Conservation (phyloP, 1,284 basidiomycete species). For the Apiotrichum porosum region DNA sequence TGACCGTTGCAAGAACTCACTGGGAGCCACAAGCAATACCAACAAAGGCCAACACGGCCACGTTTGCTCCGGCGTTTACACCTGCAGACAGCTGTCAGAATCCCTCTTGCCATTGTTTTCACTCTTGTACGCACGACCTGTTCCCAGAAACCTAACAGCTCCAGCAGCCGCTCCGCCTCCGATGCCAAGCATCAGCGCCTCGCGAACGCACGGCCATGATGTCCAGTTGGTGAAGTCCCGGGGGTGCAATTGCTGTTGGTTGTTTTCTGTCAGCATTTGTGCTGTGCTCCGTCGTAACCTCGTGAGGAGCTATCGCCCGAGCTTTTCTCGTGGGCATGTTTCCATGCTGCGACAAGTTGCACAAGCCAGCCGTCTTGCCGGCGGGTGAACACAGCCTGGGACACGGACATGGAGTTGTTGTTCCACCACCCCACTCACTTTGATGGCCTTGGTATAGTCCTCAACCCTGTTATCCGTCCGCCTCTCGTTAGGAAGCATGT, state of each 20-base stretch:
- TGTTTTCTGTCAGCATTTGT: conserved; percentile 5
- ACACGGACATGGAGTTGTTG: too few relatives aligned
- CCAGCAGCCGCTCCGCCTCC: conserved; percentile 40
- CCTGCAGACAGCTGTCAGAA: conserved; percentile 3
- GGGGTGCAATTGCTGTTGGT: conserved; percentile 1
- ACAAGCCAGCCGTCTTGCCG: too few relatives aligned
- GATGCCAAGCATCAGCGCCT: conserved; percentile 45
- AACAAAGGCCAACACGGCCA: conserved; percentile 43
- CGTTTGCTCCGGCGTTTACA: conserved; percentile 26
- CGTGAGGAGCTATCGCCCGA: too few relatives aligned
- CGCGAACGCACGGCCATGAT: conserved; percentile 41
- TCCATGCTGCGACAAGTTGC: too few relatives aligned
- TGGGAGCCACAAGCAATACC: conserved; percentile 34
- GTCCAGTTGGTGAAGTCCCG: conserved; percentile 33
- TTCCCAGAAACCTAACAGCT: conserved; percentile 38
- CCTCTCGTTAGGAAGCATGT: conserved; percentile 12
- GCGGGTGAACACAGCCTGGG: too few relatives aligned
- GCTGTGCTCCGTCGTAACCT: too few relatives aligned
- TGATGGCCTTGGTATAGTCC: conserved; percentile 27
- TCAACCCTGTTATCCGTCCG: conserved; percentile 18
- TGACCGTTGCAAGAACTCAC: conserved; percentile 31
- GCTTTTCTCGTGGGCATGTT: too few relatives aligned
- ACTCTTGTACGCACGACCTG: conserved; percentile 33
- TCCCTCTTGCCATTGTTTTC: too few relatives aligned
- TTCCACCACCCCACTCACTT: too few relatives aligned